phyloP scores from a whole-genome alignment of 306 rosid species.

The Citrullus mucosospermus region DNA sequence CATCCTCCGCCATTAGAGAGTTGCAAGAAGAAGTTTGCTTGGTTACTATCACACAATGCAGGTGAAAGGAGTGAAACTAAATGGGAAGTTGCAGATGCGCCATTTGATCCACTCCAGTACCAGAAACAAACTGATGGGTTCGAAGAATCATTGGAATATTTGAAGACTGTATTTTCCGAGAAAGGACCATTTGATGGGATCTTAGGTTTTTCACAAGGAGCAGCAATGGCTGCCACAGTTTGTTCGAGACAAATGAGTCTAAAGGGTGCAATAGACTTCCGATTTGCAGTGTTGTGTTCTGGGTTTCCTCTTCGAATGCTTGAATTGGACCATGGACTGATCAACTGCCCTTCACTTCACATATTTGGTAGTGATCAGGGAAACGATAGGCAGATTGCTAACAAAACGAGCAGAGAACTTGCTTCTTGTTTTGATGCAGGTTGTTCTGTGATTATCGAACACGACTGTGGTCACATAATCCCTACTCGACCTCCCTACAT shows the following conservation, averaged over 20 bases:
- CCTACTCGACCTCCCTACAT: conserved; percentile 72
- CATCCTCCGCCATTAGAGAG: conserved; percentile 43
- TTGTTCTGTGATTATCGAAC: conserved; percentile 49
- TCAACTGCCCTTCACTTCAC: conserved; percentile 70
- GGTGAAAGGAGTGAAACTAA: conserved; percentile 14
- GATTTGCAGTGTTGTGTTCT: conserved; percentile 68
- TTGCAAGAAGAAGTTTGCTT: conserved; percentile 69
- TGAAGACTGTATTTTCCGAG: conserved; percentile 35
- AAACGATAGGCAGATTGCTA: conserved; percentile 67
- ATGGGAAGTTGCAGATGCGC: conserved; percentile 56
- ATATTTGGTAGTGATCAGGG: conserved; percentile 63
- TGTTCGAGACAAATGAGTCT: conserved; percentile 35
- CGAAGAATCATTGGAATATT: conserved; percentile 43
- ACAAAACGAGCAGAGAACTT: conserved; percentile 54
- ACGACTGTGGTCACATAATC: conserved; percentile 72
- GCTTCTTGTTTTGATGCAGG: conserved; percentile 50
- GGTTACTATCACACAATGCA: conserved; percentile 50
- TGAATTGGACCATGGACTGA: conserved; percentile 24
- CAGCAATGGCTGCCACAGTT: conserved; percentile 70
- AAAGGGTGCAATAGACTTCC: conserved; percentile 32
- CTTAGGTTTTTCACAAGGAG: conserved; percentile 87
- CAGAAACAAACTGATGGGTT: conserved; percentile 65
- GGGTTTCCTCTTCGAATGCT: conserved; percentile 39
- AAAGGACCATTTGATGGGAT: conserved; percentile 79
- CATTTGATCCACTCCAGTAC: conserved; percentile 78